Base-by-base conservation (phyloP, 495 filamentous ascomycete species). In the Oleoguttula mirabilis region DNA sequence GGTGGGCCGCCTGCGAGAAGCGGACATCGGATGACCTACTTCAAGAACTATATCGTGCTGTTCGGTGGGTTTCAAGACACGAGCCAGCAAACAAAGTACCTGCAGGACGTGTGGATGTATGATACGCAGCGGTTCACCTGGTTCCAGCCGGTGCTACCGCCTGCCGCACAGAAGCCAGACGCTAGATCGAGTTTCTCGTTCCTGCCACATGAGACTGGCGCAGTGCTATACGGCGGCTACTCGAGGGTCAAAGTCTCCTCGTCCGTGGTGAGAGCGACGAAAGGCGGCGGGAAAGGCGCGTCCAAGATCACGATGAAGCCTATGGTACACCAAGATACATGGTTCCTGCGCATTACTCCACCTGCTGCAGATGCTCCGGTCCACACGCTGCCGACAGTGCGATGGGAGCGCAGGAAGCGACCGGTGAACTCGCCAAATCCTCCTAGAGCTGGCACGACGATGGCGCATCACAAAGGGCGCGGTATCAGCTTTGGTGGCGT, bases 61-160 rank as follows among this genome's bases (percentile, higher is more conserved):
- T 81, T 81, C 46, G 82, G 80, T 50, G 85, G 90, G 8, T 98
- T 98, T 59, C 90, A 96, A 61, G 90, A 98, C 58, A 95, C 88
- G 12, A 84, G 84, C 7, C 80, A 88, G 54, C 78, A 83, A 56
- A 94, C 90, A 4, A 90, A 85, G 52, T 98, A 96, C 58, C 70
- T 98, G 1, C 64, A 66, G 2, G 80, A 85, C 51, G 52, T 80
- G 19, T 82, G 77, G 77, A 65, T 82, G 16, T 82, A 80, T 51
- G 77, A 82, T 49, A 77, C 71, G 55, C 59, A 73, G 34, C 80
- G 74, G 51, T 88, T 79, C 52, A 66, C 73, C 32, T 94, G 87
- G 87, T 70, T 80, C 58, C 77, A 66, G 43, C 84, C 84, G 0
- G 60, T 64, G 1, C 66, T 90, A 4, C 75, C 84, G 1, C 64